Evolutionary conservation across 441 rosid genomes (phyloP), one percentile per base, ranked within the genome.

Genomic region (Cnidoscolus chayamansa): DNA sequence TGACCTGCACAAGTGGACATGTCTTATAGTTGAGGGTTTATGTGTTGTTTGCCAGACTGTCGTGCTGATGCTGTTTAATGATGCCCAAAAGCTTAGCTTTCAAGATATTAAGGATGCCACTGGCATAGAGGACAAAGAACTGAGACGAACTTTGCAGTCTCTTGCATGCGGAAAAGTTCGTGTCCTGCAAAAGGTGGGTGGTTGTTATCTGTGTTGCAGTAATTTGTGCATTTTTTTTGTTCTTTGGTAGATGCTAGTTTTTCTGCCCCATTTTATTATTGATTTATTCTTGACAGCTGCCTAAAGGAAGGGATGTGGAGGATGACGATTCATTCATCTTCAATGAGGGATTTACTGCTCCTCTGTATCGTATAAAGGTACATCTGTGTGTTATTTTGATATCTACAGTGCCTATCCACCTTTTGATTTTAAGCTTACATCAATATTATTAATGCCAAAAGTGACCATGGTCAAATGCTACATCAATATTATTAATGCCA

Each of bases 161-260:
- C 97, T 96, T 79, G 99, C 99, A 16, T 96, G 99, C 64, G 98
- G 98, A 60, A 96, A 91, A 93, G 91, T 90, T 73, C 91, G 97
- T 30, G 97, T 96, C 78, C 88, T 96, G 68, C 93, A 78, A 74
- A 96, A 96, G 97, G 99, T 93, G 57, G 30, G 82, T 64, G 51
- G 19, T 74, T 17, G 16, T 19, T 15, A n/a, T 32, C 4, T 11
- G 19, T 63, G 32, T 65, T 65, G 37, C 8, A 51, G 11, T 4
- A 2, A 48, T 56, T 65, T 78, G 67, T 15, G 30, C 43, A 40
- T 48, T 25, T 67, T 40, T 11, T 32, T 51, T 25, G 40, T 35
- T 58, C 37, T 57, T 25, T 25, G 31, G 56, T 61, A 12, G 50
- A 40, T 31, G 35, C 62, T 3, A 56, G 17, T 15, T 37, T 54